Base-by-base conservation (phyloP, 129 eudicot species). In the Pseudognaphalium luteoalbum region DNA sequence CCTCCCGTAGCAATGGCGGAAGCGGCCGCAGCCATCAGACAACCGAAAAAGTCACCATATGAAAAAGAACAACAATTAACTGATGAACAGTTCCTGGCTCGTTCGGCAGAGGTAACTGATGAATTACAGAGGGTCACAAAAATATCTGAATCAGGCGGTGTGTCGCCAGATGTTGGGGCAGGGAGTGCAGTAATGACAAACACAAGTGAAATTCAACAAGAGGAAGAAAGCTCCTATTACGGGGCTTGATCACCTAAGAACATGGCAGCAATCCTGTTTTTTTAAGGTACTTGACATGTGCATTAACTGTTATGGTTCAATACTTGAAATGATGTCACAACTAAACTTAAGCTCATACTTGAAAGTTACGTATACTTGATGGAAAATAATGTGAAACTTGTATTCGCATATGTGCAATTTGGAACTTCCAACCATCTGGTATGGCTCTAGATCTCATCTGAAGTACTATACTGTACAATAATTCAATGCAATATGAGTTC, bases 11-110 rank as follows among this genome's bases (percentile, higher is more conserved):
- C 84, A 33, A 89, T 89, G 91, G 88, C 93, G 1, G 97, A 87
- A 83, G 97, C 97, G 14, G 96, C 96, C n/a, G 90, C 85, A 16
- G 97, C 97, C 79, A 92, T 92, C 80, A 83, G 98, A 33, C 92
- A 88, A 68, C 98, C 97, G 5, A 93, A 93, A 78, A 90, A 87
- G 70, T 68, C 97, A 34, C 37, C 75, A 0, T 39, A 54, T 76
- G 87, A 82, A 80, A 84, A 82, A 29, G 92, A 88, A 66, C 82
- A 77, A 44, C 81, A 79, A 34, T 75, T 82, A 72, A 86, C 77
- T 1, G 98, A 90, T 51, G 92, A 88, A 30, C 90, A 88, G 78
- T 77, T 88, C 21, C 68, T 88, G 28, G 80, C 91, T 34, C 84
- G 89, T 76, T 82, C 91, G 4, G 25, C 83, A 50, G 87, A 82